Percentiles rank a stretch among this genome's conserved stretches.
Evolutionary conservation across 306 rosid species (phyloP).

Genomic region (Fagus sylvatica): DNA sequence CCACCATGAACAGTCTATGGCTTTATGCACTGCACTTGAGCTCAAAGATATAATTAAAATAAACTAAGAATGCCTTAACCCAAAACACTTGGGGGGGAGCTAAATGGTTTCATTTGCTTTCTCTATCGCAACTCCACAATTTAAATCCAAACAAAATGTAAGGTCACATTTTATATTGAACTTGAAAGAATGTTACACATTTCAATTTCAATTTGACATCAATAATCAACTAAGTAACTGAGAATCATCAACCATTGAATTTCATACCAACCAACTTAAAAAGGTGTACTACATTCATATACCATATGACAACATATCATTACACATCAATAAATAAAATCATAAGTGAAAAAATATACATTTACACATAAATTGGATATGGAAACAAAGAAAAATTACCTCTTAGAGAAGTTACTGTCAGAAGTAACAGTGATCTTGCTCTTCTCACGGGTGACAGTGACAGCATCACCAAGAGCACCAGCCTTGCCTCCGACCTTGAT

Average conservation of each 20-base stretch:
- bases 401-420: conserved; percentile 70
- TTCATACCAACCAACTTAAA: not conserved
- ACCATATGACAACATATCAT: not conserved
- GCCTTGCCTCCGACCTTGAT: conserved; percentile 66
- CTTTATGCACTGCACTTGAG: not conserved
- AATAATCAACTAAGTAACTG: too few relatives aligned
- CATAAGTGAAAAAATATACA: too few relatives aligned
- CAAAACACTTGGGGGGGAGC: not conserved
- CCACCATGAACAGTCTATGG: too few relatives aligned
- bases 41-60: not conserved
- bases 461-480: conserved; percentile 84
- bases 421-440: conserved; percentile 73
- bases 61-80: not conserved
- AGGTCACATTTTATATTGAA: not conserved
- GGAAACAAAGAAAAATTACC: conserved; percentile 39
- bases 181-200: not conserved
- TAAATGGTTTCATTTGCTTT: not conserved
- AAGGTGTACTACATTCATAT: not conserved
- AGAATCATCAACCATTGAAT: too few relatives aligned
- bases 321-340: not conserved
- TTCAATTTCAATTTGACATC: not conserved
- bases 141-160: not conserved
- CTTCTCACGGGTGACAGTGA: conserved; percentile 69
- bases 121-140: not conserved
- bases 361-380: not conserved